Base-by-base conservation (phyloP, 1,284 basidiomycete species). In the Rhodotorula sp. region DNA sequence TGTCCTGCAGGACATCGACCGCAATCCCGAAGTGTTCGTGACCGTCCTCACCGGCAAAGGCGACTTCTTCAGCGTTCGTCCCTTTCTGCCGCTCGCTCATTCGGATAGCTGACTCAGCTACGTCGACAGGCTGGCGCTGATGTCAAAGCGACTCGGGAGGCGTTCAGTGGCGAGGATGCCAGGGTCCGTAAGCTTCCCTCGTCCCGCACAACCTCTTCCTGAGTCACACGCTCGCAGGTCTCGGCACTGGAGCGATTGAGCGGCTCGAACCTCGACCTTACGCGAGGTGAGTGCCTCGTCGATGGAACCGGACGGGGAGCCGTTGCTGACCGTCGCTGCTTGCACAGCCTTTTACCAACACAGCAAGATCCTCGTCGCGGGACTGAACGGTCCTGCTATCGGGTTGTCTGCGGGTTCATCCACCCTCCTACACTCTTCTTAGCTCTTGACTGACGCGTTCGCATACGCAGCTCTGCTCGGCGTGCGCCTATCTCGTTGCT, bases 281-380 rank as follows among this genome's bases (percentile, higher is more conserved):
- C 66, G 7, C 60, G 73, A 6, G 54, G 64, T 56, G 20, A 55
- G 53, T 44, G 5, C 2, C 15, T 4, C 20, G 1, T 24, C 2
- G 39, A 4, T 17, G n/a, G n/a, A n/a, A n/a, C 24, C 9, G 2
- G n/a, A 24, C 13, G 9, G 11, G 5, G 15, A 24, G 6, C 9
- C 51, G 4, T 0, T 8, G 6, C n/a, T 44, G 22, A 30, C 51
- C 20, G 5, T 20, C 8, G 24, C 32, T 36, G 11, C 0, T 10
- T 27, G 11, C 30, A 7, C 61, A 63, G 44, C 70, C 22, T 64
- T 71, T 44, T 67, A 73, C 54, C 53, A 47, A 19, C 73, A 74
- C 64, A 62, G 62, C n/a, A 73, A 74, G 55, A 46, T 74, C 13
- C 64, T 74, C 39, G 66, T 74, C 20, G 73, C 73, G 0, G 71